These are phyloP conservation scores for Jatropha multifida DNA, from an alignment of 441 rosid genomes.

Conservation along the genomic window DNA sequence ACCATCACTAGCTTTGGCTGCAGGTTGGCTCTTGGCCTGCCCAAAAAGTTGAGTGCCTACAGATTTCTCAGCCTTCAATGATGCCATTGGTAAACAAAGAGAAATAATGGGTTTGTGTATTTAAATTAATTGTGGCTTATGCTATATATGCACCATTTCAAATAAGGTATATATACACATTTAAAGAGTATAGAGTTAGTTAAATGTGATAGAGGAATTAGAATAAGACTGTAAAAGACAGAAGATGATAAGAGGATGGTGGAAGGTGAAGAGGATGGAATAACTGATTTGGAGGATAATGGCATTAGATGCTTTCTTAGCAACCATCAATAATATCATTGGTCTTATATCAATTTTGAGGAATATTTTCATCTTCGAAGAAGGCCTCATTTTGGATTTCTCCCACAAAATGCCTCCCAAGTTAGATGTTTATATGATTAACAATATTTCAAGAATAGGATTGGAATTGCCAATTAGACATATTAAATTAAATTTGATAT, in stretches of 20 bases:
- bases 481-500: too few relatives aligned
- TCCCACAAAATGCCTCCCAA: too few relatives aligned
- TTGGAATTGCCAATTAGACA: too few relatives aligned
- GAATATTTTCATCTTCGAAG: conserved; percentile 3
- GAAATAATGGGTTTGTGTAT: not conserved
- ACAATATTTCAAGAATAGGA: too few relatives aligned
- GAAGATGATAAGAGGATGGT: conserved; percentile 17
- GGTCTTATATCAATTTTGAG: not conserved
- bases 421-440: too few relatives aligned
- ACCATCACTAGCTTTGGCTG: conserved; percentile 31
- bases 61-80: conserved; percentile 47
- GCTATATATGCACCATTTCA: not conserved
- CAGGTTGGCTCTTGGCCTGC: conserved; percentile 35
- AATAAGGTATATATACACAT: not conserved
- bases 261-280: conserved; percentile 22
- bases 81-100: conserved; percentile 31
- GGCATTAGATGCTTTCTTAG: conserved; percentile 39
- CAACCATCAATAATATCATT: not conserved
- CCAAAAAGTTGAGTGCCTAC: conserved; percentile 38
- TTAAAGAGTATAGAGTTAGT: not conserved
- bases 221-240: conserved; percentile 1
- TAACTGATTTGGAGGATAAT: conserved; percentile 4
- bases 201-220: conserved; percentile 13
- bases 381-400: not conserved
- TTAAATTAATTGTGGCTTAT: not conserved